These are phyloP conservation scores for Orobanche coerulescens DNA, from an alignment of 257 asterid species.

Conservation along the genomic window DNA sequence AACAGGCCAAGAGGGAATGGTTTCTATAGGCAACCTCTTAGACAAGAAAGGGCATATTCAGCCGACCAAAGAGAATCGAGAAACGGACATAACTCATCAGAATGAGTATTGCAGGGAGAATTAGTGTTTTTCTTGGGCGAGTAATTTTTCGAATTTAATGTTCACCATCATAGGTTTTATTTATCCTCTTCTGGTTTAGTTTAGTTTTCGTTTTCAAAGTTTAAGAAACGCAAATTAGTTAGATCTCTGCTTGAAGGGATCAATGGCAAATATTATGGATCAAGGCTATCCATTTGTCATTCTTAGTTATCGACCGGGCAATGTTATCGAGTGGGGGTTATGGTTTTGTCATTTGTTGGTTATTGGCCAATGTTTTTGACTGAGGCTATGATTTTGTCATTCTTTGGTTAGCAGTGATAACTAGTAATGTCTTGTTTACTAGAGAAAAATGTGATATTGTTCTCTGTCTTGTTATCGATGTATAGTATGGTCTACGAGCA, in stretches of 20 bases:
- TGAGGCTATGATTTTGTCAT: slow-evolving; percentile 20
- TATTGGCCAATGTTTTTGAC: no score
- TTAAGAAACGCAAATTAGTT: slow-evolving; percentile 25
- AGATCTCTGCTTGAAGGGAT: slow-evolving; percentile 26
- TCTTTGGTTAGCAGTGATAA: not conserved
- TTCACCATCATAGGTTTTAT: slow-evolving; percentile 22
- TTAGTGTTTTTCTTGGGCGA: slow-evolving; percentile 19
- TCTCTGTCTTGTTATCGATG: no score
- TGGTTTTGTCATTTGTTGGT: no score
- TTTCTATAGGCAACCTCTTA: slow-evolving; percentile 51
- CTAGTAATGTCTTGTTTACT: not conserved
- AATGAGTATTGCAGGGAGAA: slow-evolving; percentile 32
- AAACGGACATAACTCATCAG: slow-evolving; percentile 40
- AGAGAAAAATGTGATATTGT: no score
- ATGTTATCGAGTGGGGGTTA: no score
- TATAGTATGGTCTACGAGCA: no score
- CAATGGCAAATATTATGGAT: no score
- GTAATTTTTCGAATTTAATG: slow-evolving; percentile 32
- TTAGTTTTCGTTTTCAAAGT: slow-evolving; percentile 18
- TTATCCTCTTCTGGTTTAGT: not conserved
- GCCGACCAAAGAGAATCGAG: slow-evolving; percentile 43
- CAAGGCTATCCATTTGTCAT: no score
- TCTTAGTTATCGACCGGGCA: no score
- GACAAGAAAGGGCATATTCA: slow-evolving; percentile 47
- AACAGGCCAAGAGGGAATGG: slow-evolving; percentile 66